phyloP scores from a whole-genome alignment of 2,329 filamentous ascomycete species.

The Hypoxylon sp. region DNA sequence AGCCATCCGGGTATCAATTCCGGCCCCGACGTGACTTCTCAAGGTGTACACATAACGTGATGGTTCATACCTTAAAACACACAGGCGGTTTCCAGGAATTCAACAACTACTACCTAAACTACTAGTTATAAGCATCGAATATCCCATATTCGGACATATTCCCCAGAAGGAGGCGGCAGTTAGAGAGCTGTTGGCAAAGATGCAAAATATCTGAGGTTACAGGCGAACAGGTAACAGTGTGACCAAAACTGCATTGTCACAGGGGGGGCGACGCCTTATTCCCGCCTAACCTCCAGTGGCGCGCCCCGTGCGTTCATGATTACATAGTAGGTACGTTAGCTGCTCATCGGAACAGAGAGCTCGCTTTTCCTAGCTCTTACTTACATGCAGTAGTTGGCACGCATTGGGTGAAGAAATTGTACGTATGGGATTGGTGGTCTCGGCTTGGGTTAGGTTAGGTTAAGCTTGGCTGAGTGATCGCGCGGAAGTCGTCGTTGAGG shows the following conservation, averaged over 20 bases:
- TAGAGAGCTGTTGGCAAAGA: background rate
- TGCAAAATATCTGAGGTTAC: background rate
- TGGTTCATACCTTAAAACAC: background rate
- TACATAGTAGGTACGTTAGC: background rate
- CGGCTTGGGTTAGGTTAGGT: conserved; percentile 2
- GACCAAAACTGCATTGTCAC: conserved; percentile 3
- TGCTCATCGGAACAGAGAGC: background rate
- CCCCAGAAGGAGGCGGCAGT: conserved; percentile 2
- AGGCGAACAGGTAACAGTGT: conserved; percentile 12
- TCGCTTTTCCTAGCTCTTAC: background rate
- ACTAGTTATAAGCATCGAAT: background rate
- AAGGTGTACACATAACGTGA: background rate
- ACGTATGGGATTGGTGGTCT: background rate
- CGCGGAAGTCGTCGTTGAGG: conserved; percentile 13
- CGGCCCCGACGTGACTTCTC: background rate
- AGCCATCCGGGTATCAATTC: conserved; percentile 5
- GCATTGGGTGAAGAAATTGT: conserved; percentile 6
- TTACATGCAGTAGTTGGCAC: background rate
- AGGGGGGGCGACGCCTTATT: background rate
- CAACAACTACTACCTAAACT: background rate
- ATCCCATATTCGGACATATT: background rate
- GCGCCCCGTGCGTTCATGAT: conserved; percentile 4
- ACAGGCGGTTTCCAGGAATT: background rate
- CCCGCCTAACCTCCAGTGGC: conserved; percentile 4
- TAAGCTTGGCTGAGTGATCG: conserved; percentile 13